Evolutionary conservation across 139 green algal genomes (phyloP), one percentile per base, ranked within the genome.

Genomic region (Ettlia oleoabundans): DNA sequence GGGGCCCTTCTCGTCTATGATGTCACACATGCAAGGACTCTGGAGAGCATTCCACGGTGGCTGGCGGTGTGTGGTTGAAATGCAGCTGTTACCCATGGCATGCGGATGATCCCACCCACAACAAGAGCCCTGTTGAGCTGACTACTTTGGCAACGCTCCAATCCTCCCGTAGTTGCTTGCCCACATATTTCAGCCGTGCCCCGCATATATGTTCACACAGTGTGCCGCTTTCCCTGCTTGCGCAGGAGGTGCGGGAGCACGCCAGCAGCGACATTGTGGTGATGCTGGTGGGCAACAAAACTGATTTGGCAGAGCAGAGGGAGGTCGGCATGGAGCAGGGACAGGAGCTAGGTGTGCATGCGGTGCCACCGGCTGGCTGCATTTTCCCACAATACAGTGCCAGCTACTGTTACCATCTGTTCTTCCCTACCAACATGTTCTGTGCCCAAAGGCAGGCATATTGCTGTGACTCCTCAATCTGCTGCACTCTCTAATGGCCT

Each of bases 1-100:
- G 96, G 96, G 0, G 96, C 96, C 6, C 89, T 99, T 58, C 89
- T 99, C 15, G 96, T 98, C 41, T 99, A 99, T 78, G 96, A 99
- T 82, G 97, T 99, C 64, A 99, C 96, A 6, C 98, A 97, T 86
- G 86, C 90, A 93, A 91, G 94, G 2, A 97, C 92, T 0, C 98
- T 98, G 90, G 95, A 98, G 85, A 97, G 98, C 78, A 94, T 98
- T 26, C 92, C 97, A 84, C 86, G 96, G 33, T 99, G 96, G 96
- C 88, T 99, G 38, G 97, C 38, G 53, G 73, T 80, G 53, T 58
- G 47, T 58, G 47, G 47, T 10, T 58, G 47, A 58, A 58, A 24
- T 58, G 15, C 21, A 38, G 32, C n/a, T n/a, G n/a, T n/a, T n/a
- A n/a, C n/a, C n/a, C n/a, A n/a, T n/a, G n/a, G n/a, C n/a, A n/a